These are phyloP conservation scores for Leucocoprinus leucothites DNA, from an alignment of 768 basidiomycete species.

Conservation along the genomic window DNA sequence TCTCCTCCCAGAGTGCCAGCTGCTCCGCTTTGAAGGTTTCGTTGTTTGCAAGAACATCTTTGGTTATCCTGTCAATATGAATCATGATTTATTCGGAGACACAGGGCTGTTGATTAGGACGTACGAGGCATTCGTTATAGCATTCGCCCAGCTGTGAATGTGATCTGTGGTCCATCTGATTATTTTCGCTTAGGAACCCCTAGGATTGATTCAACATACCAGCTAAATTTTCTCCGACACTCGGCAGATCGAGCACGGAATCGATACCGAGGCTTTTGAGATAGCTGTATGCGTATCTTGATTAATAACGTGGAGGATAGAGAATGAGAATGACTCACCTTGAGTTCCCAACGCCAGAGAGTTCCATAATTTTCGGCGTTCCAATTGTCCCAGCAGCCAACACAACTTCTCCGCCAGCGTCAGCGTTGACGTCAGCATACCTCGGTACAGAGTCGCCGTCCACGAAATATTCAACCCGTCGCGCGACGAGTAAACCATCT, in stretches of 20 bases:
- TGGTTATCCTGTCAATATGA: conserved; percentile 20
- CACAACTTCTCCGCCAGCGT: conserved; percentile 52
- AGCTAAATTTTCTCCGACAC: conserved; percentile 44
- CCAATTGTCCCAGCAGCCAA: conserved; percentile 47
- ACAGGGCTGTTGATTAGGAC: background rate
- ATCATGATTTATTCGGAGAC: background rate
- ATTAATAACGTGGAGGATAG: background rate
- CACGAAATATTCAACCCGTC: conserved; percentile 41
- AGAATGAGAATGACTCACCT: conserved; percentile 24
- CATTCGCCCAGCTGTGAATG: conserved; percentile 31
- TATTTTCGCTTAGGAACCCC: background rate
- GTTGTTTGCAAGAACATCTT: conserved; percentile 23
- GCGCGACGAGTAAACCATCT: conserved; percentile 34
- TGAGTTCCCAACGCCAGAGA: conserved; percentile 30
- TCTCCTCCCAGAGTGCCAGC: conserved; percentile 23
- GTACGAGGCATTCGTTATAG: conserved; percentile 28
- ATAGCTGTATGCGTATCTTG: conserved; percentile 23
- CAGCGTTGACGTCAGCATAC: conserved; percentile 28
- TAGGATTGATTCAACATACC: conserved; percentile 16
- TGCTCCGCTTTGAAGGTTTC: conserved; percentile 22
- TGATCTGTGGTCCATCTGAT: conserved; percentile 20
- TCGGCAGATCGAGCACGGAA: conserved; percentile 40
- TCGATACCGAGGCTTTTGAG: conserved; percentile 40
- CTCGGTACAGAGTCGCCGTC: conserved; percentile 13
- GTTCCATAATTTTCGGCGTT: conserved; percentile 25